A percentile compares a stretch with the other conserved stretches of the same genome.
Evolutionary conservation across 139 green algal genomes (phyloP).

Genomic region (Deuterostichococcus epilithicus): DNA sequence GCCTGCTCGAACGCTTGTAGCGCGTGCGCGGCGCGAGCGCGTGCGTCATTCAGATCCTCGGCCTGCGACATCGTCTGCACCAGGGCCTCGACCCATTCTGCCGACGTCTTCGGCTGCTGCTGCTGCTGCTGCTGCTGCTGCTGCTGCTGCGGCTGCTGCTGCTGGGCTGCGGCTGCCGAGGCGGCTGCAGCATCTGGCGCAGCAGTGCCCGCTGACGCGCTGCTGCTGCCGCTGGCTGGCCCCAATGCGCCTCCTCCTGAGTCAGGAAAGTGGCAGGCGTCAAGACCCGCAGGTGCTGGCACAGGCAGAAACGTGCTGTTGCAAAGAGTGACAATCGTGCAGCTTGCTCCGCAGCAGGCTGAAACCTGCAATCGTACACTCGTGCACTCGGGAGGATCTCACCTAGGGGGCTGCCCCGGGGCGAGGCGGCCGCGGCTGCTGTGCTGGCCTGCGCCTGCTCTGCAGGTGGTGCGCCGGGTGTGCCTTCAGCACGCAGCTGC

Average conservation of each 20-base stretch:
- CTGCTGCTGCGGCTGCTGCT: not conserved
- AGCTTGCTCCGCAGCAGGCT: too few relatives aligned
- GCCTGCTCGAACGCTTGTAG: conserved; percentile 72
- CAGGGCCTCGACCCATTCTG: conserved; percentile 72
- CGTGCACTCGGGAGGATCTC: too few relatives aligned
- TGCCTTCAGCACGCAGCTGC: conserved; percentile 31
- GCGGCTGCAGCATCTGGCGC: not conserved
- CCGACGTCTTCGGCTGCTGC: conserved; percentile 23
- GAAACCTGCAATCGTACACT: too few relatives aligned
- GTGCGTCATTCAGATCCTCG: conserved; percentile 58
- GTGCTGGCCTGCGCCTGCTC: not conserved
- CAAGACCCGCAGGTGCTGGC: too few relatives aligned
- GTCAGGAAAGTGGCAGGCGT: too few relatives aligned
- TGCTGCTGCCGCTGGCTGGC: too few relatives aligned
- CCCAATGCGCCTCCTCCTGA: too few relatives aligned
- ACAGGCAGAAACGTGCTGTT: too few relatives aligned
- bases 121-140: not conserved
- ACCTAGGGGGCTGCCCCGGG: too few relatives aligned
- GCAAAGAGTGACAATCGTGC: too few relatives aligned
- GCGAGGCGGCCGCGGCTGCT: not conserved
- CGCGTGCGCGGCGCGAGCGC: conserved; percentile 44
- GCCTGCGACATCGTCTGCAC: conserved; percentile 73
- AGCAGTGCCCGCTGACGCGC: not conserved
- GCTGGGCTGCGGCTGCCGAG: conserved; percentile 1
- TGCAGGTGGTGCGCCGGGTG: conserved; percentile 7